Evolutionary conservation across 2,329 filamentous ascomycete genomes (phyloP).

Genomic region (Amauroascus verrucosus): DNA sequence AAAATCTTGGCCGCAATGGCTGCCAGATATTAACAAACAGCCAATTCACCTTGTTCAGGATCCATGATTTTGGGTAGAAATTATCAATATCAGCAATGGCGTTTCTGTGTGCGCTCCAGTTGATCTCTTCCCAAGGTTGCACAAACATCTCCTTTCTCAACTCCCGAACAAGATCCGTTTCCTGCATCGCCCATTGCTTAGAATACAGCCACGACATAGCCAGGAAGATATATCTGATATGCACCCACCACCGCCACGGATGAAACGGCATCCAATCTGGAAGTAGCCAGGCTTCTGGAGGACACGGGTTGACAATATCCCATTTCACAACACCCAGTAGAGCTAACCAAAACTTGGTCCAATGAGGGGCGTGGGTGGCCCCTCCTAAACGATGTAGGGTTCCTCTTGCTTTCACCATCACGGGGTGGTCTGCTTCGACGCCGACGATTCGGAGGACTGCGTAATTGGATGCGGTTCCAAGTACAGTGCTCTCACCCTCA

Average conservation of each 20-base stretch:
- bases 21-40: neutral
- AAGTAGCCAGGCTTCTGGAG: slow-evolving; percentile 5
- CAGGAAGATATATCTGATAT: slow-evolving; percentile 2
- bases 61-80: neutral
- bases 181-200: neutral
- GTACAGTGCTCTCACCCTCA: neutral
- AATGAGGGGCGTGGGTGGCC: neutral
- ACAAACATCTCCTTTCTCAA: slow-evolving; percentile 10
- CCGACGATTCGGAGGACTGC: neutral
- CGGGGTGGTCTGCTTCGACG: slow-evolving; percentile 1
- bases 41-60: slow-evolving; percentile 1
- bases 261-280: slow-evolving; percentile 2
- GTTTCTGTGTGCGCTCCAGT: slow-evolving; percentile 6
- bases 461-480: slow-evolving; percentile 3
- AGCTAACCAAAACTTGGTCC: slow-evolving; percentile 11
- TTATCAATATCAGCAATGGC: neutral
- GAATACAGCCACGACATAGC: slow-evolving; percentile 3
- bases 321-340: slow-evolving; percentile 6
- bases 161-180: neutral
- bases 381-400: slow-evolving; percentile 1
- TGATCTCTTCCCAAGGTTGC: slow-evolving; percentile 5
- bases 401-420: neutral
- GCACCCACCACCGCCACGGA: slow-evolving; percentile 11
- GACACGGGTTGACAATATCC: slow-evolving; percentile 5
- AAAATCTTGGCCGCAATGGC: neutral